Conservation (phyloP, 805 yeast species). For the Hanseniaspora meyeri region DNA sequence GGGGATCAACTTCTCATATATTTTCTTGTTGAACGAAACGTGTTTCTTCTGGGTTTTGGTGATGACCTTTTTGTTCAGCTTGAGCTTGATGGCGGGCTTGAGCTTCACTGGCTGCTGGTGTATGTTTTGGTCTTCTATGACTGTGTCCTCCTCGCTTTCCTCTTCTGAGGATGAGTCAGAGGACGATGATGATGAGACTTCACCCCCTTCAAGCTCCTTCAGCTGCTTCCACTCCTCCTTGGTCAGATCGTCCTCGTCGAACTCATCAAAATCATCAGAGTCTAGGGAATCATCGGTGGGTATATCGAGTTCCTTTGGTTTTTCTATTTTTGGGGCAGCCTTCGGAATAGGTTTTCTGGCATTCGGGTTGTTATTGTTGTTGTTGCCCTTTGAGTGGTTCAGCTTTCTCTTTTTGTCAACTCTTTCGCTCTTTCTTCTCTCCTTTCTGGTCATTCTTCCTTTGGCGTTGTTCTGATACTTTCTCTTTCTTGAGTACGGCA, state of each 20-base stretch:
- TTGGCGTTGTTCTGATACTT: slow-evolving; percentile 22
- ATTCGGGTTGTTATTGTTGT: not conserved
- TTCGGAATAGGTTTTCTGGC: not conserved
- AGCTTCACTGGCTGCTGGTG: not conserved
- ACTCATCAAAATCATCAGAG: slow-evolving; percentile 16
- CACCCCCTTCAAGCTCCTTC: slow-evolving; percentile 20
- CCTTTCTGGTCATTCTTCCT: slow-evolving; percentile 29
- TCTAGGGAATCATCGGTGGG: slow-evolving; percentile 12
- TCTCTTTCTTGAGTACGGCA: slow-evolving; percentile 23
- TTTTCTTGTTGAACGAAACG: not conserved
- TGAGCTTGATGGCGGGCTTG: slow-evolving; percentile 4
- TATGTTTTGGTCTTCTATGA: slow-evolving; percentile 3
- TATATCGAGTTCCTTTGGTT: slow-evolving; percentile 1
- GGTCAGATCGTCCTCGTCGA: slow-evolving; percentile 22
- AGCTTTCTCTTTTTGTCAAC: slow-evolving; percentile 15
- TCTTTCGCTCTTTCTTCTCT: slow-evolving; percentile 33
- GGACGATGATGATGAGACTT: slow-evolving; percentile 13
- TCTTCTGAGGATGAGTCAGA: slow-evolving; percentile 19
- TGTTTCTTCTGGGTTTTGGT: slow-evolving; percentile 5
- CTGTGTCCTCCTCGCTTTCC: slow-evolving; percentile 13
- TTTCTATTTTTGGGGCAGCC: not conserved
- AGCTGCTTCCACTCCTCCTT: slow-evolving; percentile 17
- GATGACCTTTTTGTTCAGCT: slow-evolving; percentile 1
- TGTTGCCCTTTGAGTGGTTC: slow-evolving; percentile 14
- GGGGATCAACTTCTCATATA: slow-evolving; percentile 7